phyloP scores from a whole-genome alignment of 78 protist genomes.

The Polysphondylium violaceum region DNA sequence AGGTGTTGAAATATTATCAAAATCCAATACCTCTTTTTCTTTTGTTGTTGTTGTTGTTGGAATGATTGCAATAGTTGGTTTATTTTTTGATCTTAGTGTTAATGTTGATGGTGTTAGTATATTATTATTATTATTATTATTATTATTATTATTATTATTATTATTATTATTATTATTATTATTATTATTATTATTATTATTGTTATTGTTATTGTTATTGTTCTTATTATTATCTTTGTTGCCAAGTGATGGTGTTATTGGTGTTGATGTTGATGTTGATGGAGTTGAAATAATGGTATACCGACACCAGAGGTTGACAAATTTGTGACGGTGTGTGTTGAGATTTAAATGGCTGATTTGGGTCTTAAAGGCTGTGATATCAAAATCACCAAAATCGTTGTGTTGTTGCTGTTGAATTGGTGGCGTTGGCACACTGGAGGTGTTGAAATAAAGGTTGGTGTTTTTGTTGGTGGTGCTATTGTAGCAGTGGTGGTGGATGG shows the following conservation, averaged over 20 bases:
- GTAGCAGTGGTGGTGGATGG: no score
- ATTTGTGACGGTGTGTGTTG: background rate
- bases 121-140: no score
- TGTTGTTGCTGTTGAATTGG: background rate
- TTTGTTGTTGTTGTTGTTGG: background rate
- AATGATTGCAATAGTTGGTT: background rate
- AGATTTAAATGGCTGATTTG: background rate
- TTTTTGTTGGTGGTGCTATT: background rate
- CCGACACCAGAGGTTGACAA: background rate
- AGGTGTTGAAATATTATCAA: constrained; percentile 31
- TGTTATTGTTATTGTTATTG: no score
- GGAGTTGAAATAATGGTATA: background rate
- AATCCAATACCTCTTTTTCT: background rate
- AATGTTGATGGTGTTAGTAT: background rate
- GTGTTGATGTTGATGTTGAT: constrained; percentile 4
- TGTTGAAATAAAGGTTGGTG: no score
- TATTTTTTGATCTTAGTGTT: background rate
- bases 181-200: no score
- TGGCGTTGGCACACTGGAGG: background rate
- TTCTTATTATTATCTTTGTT: background rate
- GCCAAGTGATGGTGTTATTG: no score
- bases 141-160: no score
- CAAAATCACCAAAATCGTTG: constrained; percentile 22
- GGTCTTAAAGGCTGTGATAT: constrained; percentile 60
- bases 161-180: no score